Base-by-base conservation (phyloP, 192 early-diverging fungal genomes). In the Obelidium mucronatum region DNA sequence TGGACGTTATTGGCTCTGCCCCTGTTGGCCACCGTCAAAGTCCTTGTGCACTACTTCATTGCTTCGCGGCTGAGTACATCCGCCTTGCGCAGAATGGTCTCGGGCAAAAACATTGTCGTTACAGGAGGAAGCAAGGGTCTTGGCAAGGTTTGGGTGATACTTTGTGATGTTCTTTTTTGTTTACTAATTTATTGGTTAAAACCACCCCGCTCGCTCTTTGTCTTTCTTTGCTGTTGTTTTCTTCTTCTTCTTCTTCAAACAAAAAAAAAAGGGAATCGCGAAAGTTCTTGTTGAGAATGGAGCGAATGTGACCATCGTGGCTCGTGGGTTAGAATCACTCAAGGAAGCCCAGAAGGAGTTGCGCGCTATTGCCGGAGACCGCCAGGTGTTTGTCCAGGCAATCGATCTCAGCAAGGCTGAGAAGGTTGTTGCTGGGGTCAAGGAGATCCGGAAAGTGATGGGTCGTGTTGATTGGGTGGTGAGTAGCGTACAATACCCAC, bases 91-190 rank as follows among this genome's bases (percentile, higher is more conserved):
- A 2, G 26, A 17, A 34, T 13, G 22, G 77, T 84, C 17, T 8
- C 4, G 33, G 80, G 74, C 37, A 75, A 82, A 62, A 79, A 84
- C 63, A 69, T 82, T 26, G 61, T 84, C 30, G 76, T 87, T 4
- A 84, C 83, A 33, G 85, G 85, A 53, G 83, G 68, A 37, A 82
- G 80, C n/a, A 81, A 84, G 69, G 83, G 80, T 40, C 79, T 79
- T 3, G 80, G 83, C 13, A 73, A 79, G 62, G 62, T 64, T 13
- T 6, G 55, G 17, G 24, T 24, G 11, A 26, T 58, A 0, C 30
- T 28, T 22, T 22, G 11, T 51, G 48, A 51, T 22, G 48, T 51
- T 8, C 48, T 51, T 8, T 51, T 22, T n/a, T n/a, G n/a, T n/a
- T n/a, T n/a, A n/a, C n/a, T n/a, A n/a, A n/a, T n/a, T n/a, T n/a